Percentiles rank a stretch among this genome's conserved stretches.
These are phyloP conservation scores for Pistacia integerrima DNA, from an alignment of 345 rosid genomes.

Conservation along the genomic window DNA sequence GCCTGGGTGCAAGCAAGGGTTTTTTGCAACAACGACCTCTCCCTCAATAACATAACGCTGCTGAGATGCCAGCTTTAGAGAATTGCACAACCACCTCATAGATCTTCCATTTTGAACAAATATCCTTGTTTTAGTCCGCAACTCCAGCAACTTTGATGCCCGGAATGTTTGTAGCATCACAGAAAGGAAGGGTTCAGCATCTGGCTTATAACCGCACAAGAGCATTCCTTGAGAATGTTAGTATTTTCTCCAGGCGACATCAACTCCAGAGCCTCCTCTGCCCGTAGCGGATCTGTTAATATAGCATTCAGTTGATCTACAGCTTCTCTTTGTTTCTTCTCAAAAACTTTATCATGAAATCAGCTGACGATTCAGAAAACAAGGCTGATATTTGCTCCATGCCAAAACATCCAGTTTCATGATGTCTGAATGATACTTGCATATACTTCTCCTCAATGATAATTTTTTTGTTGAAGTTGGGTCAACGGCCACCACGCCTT, in stretches of 20 bases:
- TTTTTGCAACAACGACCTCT: slow-evolving; percentile 55
- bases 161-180: slow-evolving; percentile 90
- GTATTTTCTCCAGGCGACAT: slow-evolving; percentile 76
- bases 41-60: slow-evolving; percentile 31
- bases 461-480: slow-evolving; percentile 49
- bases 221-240: slow-evolving; percentile 66
- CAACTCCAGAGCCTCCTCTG: slow-evolving; percentile 70
- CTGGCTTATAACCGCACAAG: slow-evolving; percentile 69
- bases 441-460: slow-evolving; percentile 62
- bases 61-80: slow-evolving; percentile 30
- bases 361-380: slow-evolving; percentile 69
- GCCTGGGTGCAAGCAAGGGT: slow-evolving; percentile 77
- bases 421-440: slow-evolving; percentile 49
- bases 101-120: slow-evolving; percentile 59
- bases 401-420: slow-evolving; percentile 56
- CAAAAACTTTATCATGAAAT: slow-evolving; percentile 50
- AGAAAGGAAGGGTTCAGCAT: slow-evolving; percentile 77
- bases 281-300: slow-evolving; percentile 57
- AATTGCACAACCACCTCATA: slow-evolving; percentile 70
- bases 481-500: slow-evolving; percentile 70
- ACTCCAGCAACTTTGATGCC: slow-evolving; percentile 65
- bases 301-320: slow-evolving; percentile 62
- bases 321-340: slow-evolving; percentile 60
- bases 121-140: slow-evolving; percentile 67
- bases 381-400: too few relatives aligned